Evolutionary conservation across 441 rosid genomes (phyloP), one percentile per base, ranked within the genome.

Genomic region (Eugenia klotzschiana): DNA sequence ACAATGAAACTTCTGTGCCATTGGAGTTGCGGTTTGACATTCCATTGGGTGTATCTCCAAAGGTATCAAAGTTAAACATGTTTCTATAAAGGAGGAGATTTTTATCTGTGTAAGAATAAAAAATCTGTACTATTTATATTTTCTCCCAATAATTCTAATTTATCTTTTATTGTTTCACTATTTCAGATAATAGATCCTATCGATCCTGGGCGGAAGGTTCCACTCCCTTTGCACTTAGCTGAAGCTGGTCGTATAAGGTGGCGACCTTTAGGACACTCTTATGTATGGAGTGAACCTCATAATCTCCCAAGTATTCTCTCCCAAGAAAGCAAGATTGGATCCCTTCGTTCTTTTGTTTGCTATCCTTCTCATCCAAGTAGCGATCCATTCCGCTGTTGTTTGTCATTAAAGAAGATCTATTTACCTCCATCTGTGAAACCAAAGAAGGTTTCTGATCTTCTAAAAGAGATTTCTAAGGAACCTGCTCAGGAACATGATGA

Each of bases 261-360:
- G 96, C 98, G 95, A 82, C 98, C 99, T n/a, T 89, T 89, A 81
- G 98, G 98, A 84, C 89, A 91, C 85, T 92, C 94, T 81, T 93
- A 89, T 88, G 88, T 94, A 85, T 96, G 99, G 98, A 96, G 99
- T 89, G 99, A 93, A 92, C 95, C 92, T 72, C 94, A 96, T 84
- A 93, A 92, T 84, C 88, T 95, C 83, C 90, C 95, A 81, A 91
- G 90, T 90, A 90, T 96, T 88, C 93, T 96, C 82, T 91, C 95
- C 77, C 96, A 88, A 54, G 95, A 95, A 86, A 94, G 92, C 90
- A 93, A 92, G 85, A 89, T 89, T 87, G 99, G 97, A 85, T 91
- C 89, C 88, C 94, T 90, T 83, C 92, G 93, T 85, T 94, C 98
- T 81, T 94, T 92, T 90, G 98, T 94, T 84, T 96, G 98, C 88